Percentiles rank a stretch among this genome's conserved stretches.
Conservation (phyloP, 257 asterid genomes). For the Eucommia ulmoides region DNA sequence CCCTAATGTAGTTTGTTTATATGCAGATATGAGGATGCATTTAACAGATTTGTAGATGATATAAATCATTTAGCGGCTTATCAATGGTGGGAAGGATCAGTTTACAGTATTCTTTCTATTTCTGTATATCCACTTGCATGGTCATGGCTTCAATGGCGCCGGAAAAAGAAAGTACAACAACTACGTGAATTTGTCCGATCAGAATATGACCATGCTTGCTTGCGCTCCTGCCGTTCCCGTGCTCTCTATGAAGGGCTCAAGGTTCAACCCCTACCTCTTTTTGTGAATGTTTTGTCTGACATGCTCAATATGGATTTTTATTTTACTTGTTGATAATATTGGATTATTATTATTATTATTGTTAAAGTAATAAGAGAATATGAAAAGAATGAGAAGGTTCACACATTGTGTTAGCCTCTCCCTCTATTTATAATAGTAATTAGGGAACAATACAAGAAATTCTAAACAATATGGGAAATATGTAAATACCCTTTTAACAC, state of each 20-base stretch:
- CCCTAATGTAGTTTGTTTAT: conserved; percentile 8
- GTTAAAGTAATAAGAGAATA: no score
- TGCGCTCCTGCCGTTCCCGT: conserved; percentile 89
- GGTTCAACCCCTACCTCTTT: conserved; percentile 26
- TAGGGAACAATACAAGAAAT: no score
- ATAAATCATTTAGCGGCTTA: conserved; percentile 69
- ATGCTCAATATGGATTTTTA: conserved; percentile 1
- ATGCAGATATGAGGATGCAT: conserved; percentile 82
- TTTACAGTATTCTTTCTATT: conserved; percentile 48
- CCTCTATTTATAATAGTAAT: no score
- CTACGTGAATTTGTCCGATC: conserved; percentile 91
- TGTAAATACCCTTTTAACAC: no score
- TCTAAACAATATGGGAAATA: no score
- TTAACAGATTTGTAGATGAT: conserved; percentile 78
- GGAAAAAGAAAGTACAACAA: conserved; percentile 59
- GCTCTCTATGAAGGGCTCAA: conserved; percentile 89
- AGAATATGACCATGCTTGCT: conserved; percentile 91
- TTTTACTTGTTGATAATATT: no score
- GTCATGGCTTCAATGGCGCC: conserved; percentile 84
- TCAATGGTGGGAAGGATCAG: conserved; percentile 96
- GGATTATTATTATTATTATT: no score
- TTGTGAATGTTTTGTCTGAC: conserved; percentile 1
- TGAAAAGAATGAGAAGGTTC: no score
- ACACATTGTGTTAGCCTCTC: no score
- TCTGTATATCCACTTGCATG: conserved; percentile 76